These are phyloP conservation scores for Elsinoe ampelina DNA, from an alignment of 2,329 filamentous ascomycete species.

Conservation along the genomic window DNA sequence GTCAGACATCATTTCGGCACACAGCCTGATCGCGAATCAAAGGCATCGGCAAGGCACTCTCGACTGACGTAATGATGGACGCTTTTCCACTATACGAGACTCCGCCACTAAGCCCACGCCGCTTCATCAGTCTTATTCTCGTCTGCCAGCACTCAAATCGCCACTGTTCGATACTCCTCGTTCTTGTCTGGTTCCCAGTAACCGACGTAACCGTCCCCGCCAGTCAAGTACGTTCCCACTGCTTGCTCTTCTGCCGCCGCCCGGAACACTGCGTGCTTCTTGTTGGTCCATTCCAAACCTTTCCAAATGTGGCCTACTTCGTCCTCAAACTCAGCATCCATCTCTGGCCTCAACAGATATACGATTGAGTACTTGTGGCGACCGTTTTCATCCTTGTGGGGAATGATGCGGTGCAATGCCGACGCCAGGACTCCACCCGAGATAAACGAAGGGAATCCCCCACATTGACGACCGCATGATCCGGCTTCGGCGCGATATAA, in stretches of 20 bases:
- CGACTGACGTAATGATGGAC: too few species aligned
- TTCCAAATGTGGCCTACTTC: slow-evolving; percentile 12
- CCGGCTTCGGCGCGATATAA: slow-evolving; percentile 27
- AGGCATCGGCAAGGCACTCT: too few species aligned
- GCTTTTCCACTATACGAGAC: too few species aligned
- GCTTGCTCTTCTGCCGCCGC: not conserved
- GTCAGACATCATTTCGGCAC: too few species aligned
- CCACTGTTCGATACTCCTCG: not conserved
- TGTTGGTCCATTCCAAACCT: not conserved
- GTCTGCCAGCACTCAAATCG: not conserved
- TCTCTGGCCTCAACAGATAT: slow-evolving; percentile 21
- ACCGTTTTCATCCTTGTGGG: slow-evolving; percentile 14
- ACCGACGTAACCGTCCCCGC: not conserved
- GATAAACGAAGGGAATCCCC: slow-evolving; percentile 25
- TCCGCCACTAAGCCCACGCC: too few species aligned
- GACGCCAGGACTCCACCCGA: slow-evolving; percentile 18
- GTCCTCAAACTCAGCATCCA: slow-evolving; percentile 18
- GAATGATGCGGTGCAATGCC: slow-evolving; percentile 22
- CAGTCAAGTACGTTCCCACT: not conserved
- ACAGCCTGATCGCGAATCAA: too few species aligned
- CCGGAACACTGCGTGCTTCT: not conserved
- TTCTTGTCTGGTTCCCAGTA: not conserved
- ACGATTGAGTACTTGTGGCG: slow-evolving; percentile 19
- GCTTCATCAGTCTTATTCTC: too few species aligned
- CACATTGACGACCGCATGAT: slow-evolving; percentile 29